Conservation (phyloP, 345 rosid genomes). For the Ceriops zippeliana region DNA sequence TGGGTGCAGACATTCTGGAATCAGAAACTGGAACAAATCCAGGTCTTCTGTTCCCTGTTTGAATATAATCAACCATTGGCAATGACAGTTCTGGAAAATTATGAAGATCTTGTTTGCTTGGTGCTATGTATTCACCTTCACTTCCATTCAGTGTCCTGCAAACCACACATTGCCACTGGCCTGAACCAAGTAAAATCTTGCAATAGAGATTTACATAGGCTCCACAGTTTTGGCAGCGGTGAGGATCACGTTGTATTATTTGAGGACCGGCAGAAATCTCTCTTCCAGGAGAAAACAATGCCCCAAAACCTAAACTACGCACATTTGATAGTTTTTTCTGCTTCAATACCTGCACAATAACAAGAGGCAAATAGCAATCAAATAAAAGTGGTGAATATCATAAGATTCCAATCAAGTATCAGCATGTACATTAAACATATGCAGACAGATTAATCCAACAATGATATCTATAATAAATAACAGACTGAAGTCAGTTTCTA, state of each 20-base stretch:
- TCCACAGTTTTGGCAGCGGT: conserved; percentile 86
- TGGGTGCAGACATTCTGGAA: conserved; percentile 77
- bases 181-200: conserved; percentile 80
- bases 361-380: background rate
- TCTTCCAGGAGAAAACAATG: conserved; percentile 80
- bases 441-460: background rate
- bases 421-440: background rate
- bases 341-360: conserved; percentile 56
- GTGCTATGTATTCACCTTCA: conserved; percentile 79
- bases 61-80: conserved; percentile 80
- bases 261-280: conserved; percentile 78
- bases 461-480: background rate
- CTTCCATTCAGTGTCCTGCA: conserved; percentile 73
- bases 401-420: background rate
- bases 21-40: conserved; percentile 89
- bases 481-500: background rate
- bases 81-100: conserved; percentile 73
- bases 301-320: conserved; percentile 92
- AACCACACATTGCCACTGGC: conserved; percentile 95
- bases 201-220: conserved; percentile 85
- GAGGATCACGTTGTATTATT: conserved; percentile 76
- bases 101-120: conserved; percentile 65
- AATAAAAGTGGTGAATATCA: background rate
- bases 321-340: conserved; percentile 86
- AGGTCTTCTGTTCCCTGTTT: conserved; percentile 76